Base-by-base conservation (phyloP, 2,329 filamentous ascomycete species). In the Ceratocystis huliohia region DNA sequence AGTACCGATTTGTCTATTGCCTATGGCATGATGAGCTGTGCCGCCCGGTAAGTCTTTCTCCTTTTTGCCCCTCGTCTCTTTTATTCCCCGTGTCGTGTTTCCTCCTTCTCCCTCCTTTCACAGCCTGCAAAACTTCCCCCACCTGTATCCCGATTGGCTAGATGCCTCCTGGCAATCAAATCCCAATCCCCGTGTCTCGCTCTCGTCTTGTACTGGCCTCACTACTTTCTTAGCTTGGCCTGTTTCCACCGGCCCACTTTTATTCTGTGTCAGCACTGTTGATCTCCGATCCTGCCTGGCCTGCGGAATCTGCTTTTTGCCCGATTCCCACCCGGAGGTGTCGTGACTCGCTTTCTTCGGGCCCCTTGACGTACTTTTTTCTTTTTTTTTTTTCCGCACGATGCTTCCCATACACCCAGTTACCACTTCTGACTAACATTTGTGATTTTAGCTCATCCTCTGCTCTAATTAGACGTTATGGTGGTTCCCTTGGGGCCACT, bases 11-110 rank as follows among this genome's bases (percentile, higher is more conserved):
- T 79, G 37, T 81, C 80, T 61, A 80, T 85, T 69, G 78, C 84
- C 66, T 83, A 84, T 69, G 82, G 82, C 15, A 78, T 85, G 44
- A 75, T 85, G 70, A 82, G 81, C 61, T 82, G 79, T 61, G 82
- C 81, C 68, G 80, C 82, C 69, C 76, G 82, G 82, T 84, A 81
- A 74, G 81, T 74, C 64, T 68, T 30, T 50, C 20, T 56, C 65
- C 66, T 69, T 22, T 66, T 66, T 65, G 62, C 33, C 65, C 25
- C 20, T 28, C 25, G 37, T 69, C 66, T 59, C 56, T 59, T 59
- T 69, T 67, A 57, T 68, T 69, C 69, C 69, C 68, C 68, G 68
- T 53, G 46, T 56, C 25, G 17, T 64, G 46, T 41, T 70, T 67
- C 66, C 68, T 66, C 62, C 57, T 46, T 65, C 68, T 69, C 70